Conservation (phyloP, 2,329 filamentous ascomycete species). For the Colletotrichum liriopes region DNA sequence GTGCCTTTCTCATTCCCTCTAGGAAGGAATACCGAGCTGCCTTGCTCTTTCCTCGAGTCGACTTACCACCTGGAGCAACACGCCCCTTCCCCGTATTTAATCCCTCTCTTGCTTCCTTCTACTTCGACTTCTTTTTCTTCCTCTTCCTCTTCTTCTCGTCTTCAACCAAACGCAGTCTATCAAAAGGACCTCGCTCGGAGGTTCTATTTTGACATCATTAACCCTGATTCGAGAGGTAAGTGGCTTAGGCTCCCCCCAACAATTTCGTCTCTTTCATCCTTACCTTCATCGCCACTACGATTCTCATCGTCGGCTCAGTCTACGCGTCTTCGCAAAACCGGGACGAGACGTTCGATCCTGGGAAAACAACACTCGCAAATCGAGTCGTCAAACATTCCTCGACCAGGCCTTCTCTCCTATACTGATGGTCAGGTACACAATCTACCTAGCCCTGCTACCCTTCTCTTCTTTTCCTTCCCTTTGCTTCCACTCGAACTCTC, state of each 20-base stretch:
- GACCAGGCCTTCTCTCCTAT: neutral
- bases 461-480: neutral
- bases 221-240: constrained; percentile 9
- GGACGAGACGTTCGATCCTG: neutral
- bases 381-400: neutral
- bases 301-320: neutral
- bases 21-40: neutral
- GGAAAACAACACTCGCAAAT: too few species aligned
- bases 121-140: neutral
- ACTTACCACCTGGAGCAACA: neutral
- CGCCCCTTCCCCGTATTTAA: neutral
- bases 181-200: neutral
- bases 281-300: neutral
- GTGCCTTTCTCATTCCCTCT: neutral
- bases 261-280: neutral
- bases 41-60: neutral
- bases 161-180: neutral
- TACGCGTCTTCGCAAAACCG: neutral
- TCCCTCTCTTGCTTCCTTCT: neutral
- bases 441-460: neutral
- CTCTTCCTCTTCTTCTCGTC: constrained; percentile 12
- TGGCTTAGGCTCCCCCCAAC: neutral
- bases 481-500: neutral
- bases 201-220: neutral
- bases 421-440: neutral